These are phyloP conservation scores for Aspergillus sp. DNA, from an alignment of 2,329 filamentous ascomycete species.

Conservation along the genomic window DNA sequence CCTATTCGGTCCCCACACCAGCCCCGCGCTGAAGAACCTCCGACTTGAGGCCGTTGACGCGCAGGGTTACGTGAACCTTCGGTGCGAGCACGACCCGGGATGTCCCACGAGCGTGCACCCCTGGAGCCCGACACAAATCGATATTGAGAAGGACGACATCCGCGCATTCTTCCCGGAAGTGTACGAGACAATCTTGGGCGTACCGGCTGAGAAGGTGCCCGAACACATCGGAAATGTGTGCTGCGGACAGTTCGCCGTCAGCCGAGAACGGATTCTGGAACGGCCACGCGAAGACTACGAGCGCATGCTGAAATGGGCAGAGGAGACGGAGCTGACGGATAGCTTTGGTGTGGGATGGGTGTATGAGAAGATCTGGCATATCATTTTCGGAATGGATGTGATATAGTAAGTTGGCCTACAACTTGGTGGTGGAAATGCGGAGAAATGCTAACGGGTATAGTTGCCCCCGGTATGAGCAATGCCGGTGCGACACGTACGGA, in stretches of 20 bases:
- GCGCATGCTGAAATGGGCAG: conserved; percentile 35
- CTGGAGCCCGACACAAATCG: conserved; percentile 23
- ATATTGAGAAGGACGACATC: conserved; percentile 27
- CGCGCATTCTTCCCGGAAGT: conserved; percentile 30
- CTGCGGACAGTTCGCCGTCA: conserved; percentile 40
- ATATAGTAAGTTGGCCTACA: conserved; percentile 25
- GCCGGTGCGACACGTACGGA: conserved; percentile 33
- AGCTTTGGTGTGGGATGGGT: conserved; percentile 34
- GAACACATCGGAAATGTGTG: conserved; percentile 34
- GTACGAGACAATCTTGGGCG: conserved; percentile 29
- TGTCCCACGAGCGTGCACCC: conserved; percentile 44
- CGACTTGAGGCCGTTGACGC: conserved; percentile 39
- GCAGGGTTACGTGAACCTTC: conserved; percentile 43
- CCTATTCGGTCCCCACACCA: conserved; percentile 38
- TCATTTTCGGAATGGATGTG: conserved; percentile 33
- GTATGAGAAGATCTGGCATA: conserved; percentile 37
- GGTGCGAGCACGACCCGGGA: conserved; percentile 39
- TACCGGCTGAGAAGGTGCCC: conserved; percentile 25
- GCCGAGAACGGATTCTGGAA: conserved; percentile 30
- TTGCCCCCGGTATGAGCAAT: conserved; percentile 33
- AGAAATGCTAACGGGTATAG: conserved; percentile 14
- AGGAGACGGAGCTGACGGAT: conserved; percentile 32
- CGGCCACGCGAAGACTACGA: conserved; percentile 33
- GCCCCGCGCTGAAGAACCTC: conserved; percentile 31
- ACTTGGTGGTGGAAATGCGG: too few relatives aligned